Base-by-base conservation (phyloP, 2,329 filamentous ascomycete species). In the Fusarium anguioides region DNA sequence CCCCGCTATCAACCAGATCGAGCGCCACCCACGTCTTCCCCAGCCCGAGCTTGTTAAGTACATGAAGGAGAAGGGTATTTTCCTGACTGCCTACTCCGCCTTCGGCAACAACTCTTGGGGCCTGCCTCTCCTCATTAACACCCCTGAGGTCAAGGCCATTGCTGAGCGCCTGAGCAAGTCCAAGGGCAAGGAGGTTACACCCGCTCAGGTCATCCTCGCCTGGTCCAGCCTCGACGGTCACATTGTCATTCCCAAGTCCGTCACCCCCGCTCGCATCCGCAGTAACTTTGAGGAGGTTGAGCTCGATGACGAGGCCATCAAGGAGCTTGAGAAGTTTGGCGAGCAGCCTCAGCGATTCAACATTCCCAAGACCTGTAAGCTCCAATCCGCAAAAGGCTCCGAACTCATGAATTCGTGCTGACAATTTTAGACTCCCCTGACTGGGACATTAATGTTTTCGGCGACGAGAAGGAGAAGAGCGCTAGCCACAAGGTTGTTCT, bases 221-320 rank as follows among this genome's bases (percentile, higher is more conserved):
- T 89, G 88, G 87, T 76, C 81, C 81, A 75, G 84, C 79, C 70
- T 83, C 41, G 78, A 87, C 69, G 89, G 88, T 53, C 89, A 89
- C 78, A 87, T 83, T 70, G 91, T 93, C 69, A 92, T 93, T 71
- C 91, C 91, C 73, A 93, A 93, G 83, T 89, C 86, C 20, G 89
- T 92, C 66, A 92, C 86, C 56, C 83, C 87, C 47, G 82, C 82
- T 31, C 86, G 91, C 58, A 93, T 94, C 69, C 81, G 86, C 72
- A 84, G 82, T 73, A 93, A 94, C 83, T 92, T 89, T 75, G 81
- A 89, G 79, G 85, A 91, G 77, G 83, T 89, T 47, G 84, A 91
- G 73, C 80, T 92, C 59, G 78, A 80, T 41, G 81, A 85, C 36
- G 82, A 83, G 53, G 86, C 90, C 68, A 85, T 89, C 71, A 80